Conservation (phyloP, 768 basidiomycete genomes). For the Pulveroboletus sp. region DNA sequence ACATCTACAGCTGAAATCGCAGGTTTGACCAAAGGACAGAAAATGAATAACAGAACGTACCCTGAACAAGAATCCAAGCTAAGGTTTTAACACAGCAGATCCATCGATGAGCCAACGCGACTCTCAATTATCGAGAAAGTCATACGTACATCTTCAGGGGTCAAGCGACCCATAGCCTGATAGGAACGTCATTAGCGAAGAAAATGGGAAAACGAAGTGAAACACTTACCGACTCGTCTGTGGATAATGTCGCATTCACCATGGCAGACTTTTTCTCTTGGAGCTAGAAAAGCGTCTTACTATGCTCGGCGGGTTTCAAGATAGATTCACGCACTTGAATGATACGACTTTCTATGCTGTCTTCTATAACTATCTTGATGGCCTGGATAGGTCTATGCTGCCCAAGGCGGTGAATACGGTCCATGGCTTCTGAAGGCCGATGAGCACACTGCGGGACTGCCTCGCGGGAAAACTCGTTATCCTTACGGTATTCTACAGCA, state of each 20-base stretch:
- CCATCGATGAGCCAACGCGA: conserved; percentile 9
- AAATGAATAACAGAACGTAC: conserved; percentile 26
- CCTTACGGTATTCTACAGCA: conserved; percentile 84
- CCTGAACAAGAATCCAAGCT: conserved; percentile 47
- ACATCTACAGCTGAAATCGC: conserved; percentile 17
- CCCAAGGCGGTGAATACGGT: conserved; percentile 94
- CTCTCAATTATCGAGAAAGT: not conserved
- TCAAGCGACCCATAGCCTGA: conserved; percentile 89
- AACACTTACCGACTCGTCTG: conserved; percentile 76
- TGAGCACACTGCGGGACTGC: not conserved
- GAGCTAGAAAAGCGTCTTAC: conserved; percentile 41
- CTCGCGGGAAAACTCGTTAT: not conserved
- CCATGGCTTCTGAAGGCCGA: conserved; percentile 77
- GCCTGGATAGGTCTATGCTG: conserved; percentile 91
- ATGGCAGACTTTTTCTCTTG: conserved; percentile 97
- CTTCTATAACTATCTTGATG: conserved; percentile 91
- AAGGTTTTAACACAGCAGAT: not conserved
- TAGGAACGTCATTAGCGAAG: conserved; percentile 6
- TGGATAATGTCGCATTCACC: conserved; percentile 82
- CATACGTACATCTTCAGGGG: conserved; percentile 68
- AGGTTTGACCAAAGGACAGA: not conserved
- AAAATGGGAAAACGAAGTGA: conserved; percentile 5
- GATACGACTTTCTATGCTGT: conserved; percentile 94
- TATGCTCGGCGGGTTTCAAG: not conserved
- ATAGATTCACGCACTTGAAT: conserved; percentile 55